A percentile compares a stretch with the other conserved stretches of the same genome.
Evolutionary conservation across 2,329 filamentous ascomycete genomes (phyloP).

Genomic region (Periconia sp.): DNA sequence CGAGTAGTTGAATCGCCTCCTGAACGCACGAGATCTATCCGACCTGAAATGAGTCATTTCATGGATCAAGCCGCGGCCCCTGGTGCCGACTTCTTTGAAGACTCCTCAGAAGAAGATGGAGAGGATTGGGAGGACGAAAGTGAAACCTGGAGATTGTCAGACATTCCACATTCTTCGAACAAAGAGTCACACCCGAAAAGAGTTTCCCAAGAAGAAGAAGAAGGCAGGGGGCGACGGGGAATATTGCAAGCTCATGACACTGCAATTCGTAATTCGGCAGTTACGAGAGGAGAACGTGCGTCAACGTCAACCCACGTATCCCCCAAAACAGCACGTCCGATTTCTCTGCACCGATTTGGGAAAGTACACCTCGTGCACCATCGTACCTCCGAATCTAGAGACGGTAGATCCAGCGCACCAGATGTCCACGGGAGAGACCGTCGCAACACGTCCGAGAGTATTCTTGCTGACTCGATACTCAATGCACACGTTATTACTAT

Average conservation of each 20-base stretch:
- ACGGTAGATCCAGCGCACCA: neutral
- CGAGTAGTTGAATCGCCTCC: conserved; percentile 25
- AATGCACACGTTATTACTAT: conserved; percentile 33
- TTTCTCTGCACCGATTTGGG: conserved; percentile 26
- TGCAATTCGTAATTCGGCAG: conserved; percentile 6
- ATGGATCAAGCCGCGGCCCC: conserved; percentile 22
- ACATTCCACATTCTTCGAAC: conserved; percentile 4
- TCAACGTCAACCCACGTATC: conserved; percentile 1
- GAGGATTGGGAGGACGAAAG: conserved; percentile 27
- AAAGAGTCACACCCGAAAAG: conserved; percentile 7
- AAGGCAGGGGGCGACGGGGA: conserved; percentile 4
- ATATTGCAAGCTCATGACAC: conserved; percentile 5
- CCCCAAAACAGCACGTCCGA: conserved; percentile 21
- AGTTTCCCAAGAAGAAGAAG: conserved; percentile 12
- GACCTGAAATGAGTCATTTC: conserved; percentile 23
- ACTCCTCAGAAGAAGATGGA: conserved; percentile 20
- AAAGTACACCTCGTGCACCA: conserved; percentile 27
- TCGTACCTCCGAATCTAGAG: conserved; percentile 12
- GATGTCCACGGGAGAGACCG: conserved; percentile 12
- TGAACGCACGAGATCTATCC: conserved; percentile 21
- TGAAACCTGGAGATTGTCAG: conserved; percentile 9
- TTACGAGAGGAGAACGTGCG: neutral
- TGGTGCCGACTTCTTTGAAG: conserved; percentile 33
- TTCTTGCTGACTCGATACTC: conserved; percentile 30
- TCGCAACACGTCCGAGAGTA: conserved; percentile 26